phyloP scores from a whole-genome alignment of 2,329 filamentous ascomycete species.

The Ceratocystis colombiana region DNA sequence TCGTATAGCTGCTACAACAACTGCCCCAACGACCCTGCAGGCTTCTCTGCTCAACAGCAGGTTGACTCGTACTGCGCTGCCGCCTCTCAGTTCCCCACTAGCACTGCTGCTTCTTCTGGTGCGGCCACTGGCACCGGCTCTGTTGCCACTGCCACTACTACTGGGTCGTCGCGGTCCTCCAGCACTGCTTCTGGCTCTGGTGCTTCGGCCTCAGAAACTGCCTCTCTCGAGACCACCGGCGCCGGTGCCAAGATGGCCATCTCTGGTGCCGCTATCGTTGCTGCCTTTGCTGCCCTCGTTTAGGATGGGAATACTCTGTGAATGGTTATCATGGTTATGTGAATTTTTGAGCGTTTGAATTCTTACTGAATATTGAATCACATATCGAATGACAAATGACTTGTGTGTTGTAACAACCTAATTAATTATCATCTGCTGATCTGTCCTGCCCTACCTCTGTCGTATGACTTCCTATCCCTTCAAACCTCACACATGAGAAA shows the following conservation, averaged over 20 bases:
- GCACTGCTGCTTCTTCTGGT: conserved; percentile 28
- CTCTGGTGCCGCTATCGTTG: conserved; percentile 34
- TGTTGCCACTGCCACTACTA: conserved; percentile 27
- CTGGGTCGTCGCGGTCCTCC: conserved; percentile 26
- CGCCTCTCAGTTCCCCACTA: conserved; percentile 37
- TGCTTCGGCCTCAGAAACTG: conserved; percentile 27
- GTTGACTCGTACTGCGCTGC: conserved; percentile 39
- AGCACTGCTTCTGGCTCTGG: conserved; percentile 27
- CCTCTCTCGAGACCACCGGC: conserved; percentile 31
- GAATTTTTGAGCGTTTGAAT: not conserved
- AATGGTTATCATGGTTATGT: not conserved
- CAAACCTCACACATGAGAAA: conserved; percentile 20
- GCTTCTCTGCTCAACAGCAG: conserved; percentile 33
- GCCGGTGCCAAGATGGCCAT: conserved; percentile 32
- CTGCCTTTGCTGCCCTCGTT: conserved; percentile 34
- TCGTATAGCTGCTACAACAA: conserved; percentile 45
- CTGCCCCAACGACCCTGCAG: conserved; percentile 42
- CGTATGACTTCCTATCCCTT: not conserved
- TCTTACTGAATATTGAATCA: not conserved
- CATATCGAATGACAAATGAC: conserved; percentile 5
- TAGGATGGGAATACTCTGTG: conserved; percentile 27
- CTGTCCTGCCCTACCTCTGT: not conserved
- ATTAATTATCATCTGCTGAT: too few species aligned
- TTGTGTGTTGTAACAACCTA: too few species aligned
- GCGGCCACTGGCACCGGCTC: conserved; percentile 27